Conservation (phyloP, 768 basidiomycete species). For the Cystobasidium ongulense region DNA sequence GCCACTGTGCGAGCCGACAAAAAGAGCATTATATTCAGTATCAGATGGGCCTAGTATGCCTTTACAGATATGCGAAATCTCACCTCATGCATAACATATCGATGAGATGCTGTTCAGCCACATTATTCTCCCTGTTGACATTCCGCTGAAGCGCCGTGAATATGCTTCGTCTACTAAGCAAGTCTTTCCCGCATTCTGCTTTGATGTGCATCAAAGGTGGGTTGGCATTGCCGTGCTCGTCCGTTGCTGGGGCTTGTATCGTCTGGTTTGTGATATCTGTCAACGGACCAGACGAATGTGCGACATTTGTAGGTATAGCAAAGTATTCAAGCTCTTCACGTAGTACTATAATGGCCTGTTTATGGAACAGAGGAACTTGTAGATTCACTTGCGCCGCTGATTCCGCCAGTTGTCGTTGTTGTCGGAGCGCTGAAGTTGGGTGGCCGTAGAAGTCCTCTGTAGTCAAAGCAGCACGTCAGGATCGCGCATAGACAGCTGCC, state of each 20-base stretch:
- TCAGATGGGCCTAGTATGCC: constrained; percentile 12
- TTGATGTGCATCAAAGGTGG: constrained; percentile 69
- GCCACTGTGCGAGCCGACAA: constrained; percentile 54
- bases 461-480: too few species aligned
- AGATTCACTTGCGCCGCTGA: background rate
- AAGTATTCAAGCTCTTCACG: constrained; percentile 98
- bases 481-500: background rate
- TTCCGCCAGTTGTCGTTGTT: constrained; percentile 10
- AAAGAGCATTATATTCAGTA: background rate
- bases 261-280: constrained; percentile 43
- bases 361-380: constrained; percentile 84
- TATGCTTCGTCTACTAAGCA: constrained; percentile 82
- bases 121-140: constrained; percentile 97
- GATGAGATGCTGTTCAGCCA: constrained; percentile 97
- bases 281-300: constrained; percentile 29
- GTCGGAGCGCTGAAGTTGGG: constrained; percentile 46
- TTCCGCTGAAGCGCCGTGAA: constrained; percentile 97
- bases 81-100: constrained; percentile 99
- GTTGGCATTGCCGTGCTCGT: constrained; percentile 73
- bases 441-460: constrained; percentile 86
- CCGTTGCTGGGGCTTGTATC: constrained; percentile 53
- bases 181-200: constrained; percentile 70
- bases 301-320: constrained; percentile 68
- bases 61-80: constrained; percentile 36
- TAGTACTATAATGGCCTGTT: constrained; percentile 97